These are phyloP conservation scores for Colletotrichum siamense DNA, from an alignment of 2,329 filamentous ascomycete genomes.

Conservation along the genomic window DNA sequence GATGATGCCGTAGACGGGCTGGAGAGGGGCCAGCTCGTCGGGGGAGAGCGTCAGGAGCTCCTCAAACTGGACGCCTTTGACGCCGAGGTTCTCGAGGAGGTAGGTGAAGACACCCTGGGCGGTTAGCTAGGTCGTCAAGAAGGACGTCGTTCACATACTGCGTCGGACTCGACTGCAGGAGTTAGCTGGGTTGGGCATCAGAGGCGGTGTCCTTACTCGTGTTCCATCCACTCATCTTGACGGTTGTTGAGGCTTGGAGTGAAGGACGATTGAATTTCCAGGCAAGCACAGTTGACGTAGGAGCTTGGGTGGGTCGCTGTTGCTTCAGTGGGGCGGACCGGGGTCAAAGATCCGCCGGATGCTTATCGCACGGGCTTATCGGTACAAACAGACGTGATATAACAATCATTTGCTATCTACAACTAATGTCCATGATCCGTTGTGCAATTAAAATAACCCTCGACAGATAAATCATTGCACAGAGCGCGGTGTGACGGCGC, in stretches of 20 bases:
- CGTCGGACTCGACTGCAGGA: conserved; percentile 82
- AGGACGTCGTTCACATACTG: conserved; percentile 61
- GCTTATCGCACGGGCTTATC: background rate
- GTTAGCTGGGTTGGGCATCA: conserved; percentile 1
- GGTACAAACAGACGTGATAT: background rate
- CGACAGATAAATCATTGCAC: background rate
- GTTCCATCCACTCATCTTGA: conserved; percentile 84
- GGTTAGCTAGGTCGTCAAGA: background rate
- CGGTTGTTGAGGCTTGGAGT: background rate
- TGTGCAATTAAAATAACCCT: background rate
- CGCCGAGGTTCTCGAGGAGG: conserved; percentile 88
- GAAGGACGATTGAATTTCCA: background rate
- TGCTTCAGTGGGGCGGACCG: background rate
- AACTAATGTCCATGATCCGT: background rate
- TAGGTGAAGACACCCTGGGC: conserved; percentile 91
- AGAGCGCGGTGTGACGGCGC: conserved; percentile 14
- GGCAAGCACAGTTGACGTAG: conserved; percentile 1
- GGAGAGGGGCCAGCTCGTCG: conserved; percentile 71
- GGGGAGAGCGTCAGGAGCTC: conserved; percentile 91
- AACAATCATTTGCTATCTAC: conserved; percentile 9
- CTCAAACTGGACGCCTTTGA: conserved; percentile 94
- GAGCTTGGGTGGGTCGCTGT: conserved; percentile 15
- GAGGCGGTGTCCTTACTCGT: conserved; percentile 65
- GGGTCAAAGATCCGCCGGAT: conserved; percentile 19
- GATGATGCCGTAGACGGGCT: conserved; percentile 91